Base-by-base conservation (phyloP, 2,329 filamentous ascomycete species). In the Coccinonectria pachysandricola region DNA sequence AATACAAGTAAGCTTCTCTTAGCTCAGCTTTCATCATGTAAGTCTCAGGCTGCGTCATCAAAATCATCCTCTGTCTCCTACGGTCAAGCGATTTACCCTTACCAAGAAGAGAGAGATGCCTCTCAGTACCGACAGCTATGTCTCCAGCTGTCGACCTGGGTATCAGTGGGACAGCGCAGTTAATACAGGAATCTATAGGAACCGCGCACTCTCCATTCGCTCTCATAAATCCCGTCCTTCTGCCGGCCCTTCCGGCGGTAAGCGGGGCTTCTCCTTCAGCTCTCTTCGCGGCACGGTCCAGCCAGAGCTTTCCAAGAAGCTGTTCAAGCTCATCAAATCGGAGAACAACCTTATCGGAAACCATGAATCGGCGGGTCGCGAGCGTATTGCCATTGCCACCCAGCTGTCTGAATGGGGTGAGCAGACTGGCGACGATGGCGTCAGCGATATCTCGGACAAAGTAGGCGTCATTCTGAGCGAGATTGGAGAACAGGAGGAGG, bases 391-490 rank as follows among this genome's bases (percentile, higher is more conserved):
- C 25, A 86, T 96, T 47, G 91, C 87, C 10, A 75, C 77, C 8
- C 88, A 96, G 62, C 73, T 98, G 22, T 93, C 85, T 6, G 87
- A 96, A 43, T 98, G 91, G 91, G 91, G 91, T 31, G 87, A 96
- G 60, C 73, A 82, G 34, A 95, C 87, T 2, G 72, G 75, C 27
- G 91, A 98, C 48, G 85, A 93, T 35, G 75, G 77, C 26, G 68
- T 96, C 46, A 85, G 75, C 27, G 91, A 96, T 51, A 72, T 98
- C 42, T 86, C 82, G 32, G 91, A 96, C 68, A 98, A 98, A 68
- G 68, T 98, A 27, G 91, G 86, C 26, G 88, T 96, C 19, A 64
- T 98, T 45, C 65, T 98, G 34, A 80, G 82, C 12, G 91, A 96
- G 64, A 75, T 98, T 35, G 91, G 86, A 27, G 86, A 94, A 58